Base-by-base conservation (phyloP, 306 rosid genomes). In the Luffa acutangula region DNA sequence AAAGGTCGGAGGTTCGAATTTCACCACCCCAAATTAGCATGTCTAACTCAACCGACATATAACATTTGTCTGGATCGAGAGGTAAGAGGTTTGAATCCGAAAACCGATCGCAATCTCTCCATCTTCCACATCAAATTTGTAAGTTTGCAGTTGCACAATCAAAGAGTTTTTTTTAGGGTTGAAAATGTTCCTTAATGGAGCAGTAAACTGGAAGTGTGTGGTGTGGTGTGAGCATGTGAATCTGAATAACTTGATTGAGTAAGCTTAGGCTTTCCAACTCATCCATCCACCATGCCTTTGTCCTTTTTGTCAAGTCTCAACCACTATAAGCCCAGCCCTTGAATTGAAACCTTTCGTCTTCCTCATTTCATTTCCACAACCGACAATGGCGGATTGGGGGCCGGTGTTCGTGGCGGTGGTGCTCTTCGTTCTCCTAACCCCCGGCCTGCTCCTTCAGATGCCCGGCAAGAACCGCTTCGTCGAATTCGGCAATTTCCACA, bases 381-480 rank as follows among this genome's bases (percentile, higher is more conserved):
- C 1, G 6, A 13, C 48, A n/a, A 95, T 95, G 99, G 86, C 86
- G 10, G 99, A 95, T 81, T 95, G 99, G 99, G 99, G 99, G 15
- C 93, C 99, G 34, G 93, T 95, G 17, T 95, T 95, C 64, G 85
- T 95, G 54, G 92, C 99, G 2, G 97, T 89, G 82, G 87, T 95
- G 52, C 87, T 95, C 56, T 95, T 93, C 88, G 79, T 95, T 62
- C 88, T 95, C 64, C 82, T 95, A 2, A 93, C 97, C 39, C 99
- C 99, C 1, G 99, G 97, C 0, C 33, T 95, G 52, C 80, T 95
- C 53, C 65, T 92, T 20, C 99, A 95, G 86, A 87, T 95, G 3
- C 99, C 97, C 0, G 99, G 94, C 3, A 89, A 81, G 31, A 36
- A 25, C 37, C 89, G 46, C 15, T 0, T 65, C 4, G 72, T 95